Evolutionary conservation across 2,329 filamentous ascomycete genomes (phyloP).

Genomic region (Westerdykella ornata): DNA sequence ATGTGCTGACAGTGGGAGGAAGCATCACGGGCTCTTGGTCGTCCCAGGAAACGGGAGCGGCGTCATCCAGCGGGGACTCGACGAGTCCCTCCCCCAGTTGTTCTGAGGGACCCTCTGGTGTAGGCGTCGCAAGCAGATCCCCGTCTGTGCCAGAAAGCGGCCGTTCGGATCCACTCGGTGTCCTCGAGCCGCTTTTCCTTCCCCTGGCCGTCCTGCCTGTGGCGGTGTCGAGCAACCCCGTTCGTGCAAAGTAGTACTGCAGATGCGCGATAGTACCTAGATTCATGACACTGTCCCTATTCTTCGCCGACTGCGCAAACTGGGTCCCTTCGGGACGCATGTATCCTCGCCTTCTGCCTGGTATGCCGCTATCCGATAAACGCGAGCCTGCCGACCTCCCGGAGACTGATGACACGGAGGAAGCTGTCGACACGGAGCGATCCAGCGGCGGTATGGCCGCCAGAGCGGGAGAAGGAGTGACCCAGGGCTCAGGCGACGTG

Average conservation of each 20-base stretch:
- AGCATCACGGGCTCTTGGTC: slow-evolving; percentile 71
- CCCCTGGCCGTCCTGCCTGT: slow-evolving; percentile 76
- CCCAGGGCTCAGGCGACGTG: slow-evolving; percentile 58
- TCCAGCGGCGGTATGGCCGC: slow-evolving; percentile 54
- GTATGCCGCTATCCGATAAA: slow-evolving; percentile 40
- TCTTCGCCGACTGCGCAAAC: slow-evolving; percentile 84
- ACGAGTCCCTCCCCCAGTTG: slow-evolving; percentile 37
- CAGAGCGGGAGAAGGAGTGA: slow-evolving; percentile 57
- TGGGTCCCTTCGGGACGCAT: slow-evolving; percentile 80
- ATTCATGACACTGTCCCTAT: slow-evolving; percentile 91
- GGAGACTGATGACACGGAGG: slow-evolving; percentile 48
- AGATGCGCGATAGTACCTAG: slow-evolving; percentile 93
- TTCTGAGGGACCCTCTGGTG: slow-evolving; percentile 18
- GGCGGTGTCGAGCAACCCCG: slow-evolving; percentile 87
- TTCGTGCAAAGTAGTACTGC: slow-evolving; percentile 97
- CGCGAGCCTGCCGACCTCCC: slow-evolving; percentile 59
- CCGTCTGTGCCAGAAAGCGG: slow-evolving; percentile 22
- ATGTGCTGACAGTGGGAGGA: slow-evolving; percentile 95
- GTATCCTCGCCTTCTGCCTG: slow-evolving; percentile 64
- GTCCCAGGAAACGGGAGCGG: slow-evolving; percentile 45
- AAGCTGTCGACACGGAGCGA: slow-evolving; percentile 58
- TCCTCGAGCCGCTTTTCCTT: slow-evolving; percentile 42
- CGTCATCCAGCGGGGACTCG: slow-evolving; percentile 51
- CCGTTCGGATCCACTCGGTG: slow-evolving; percentile 27
- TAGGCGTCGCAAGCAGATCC: slow-evolving; percentile 24